Base-by-base conservation (phyloP, 345 rosid genomes). In the Syzygium aromaticum region DNA sequence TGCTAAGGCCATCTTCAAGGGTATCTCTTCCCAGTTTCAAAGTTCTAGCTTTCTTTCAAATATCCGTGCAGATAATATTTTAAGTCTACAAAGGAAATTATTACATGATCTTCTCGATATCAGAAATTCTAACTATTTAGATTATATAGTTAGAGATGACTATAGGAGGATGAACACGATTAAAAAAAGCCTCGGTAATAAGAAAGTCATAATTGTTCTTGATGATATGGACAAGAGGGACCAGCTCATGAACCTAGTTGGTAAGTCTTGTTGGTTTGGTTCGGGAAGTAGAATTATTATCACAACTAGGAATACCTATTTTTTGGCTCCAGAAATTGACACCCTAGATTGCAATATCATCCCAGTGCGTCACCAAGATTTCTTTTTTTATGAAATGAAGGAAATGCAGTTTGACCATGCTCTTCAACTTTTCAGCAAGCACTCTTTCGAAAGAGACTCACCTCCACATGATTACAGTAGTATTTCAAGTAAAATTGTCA, bases 141-240 rank as follows among this genome's bases (percentile, higher is more conserved):
- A 33, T 33, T 33, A 33, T 33, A 33, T 33, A 33, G 38, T 33
- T 33, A 33, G 38, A 3, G 38, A 33, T 33, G 38, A 33, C 38
- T 33, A 33, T 33, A 33, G 38, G 38, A 33, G 38, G 38, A 33
- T 33, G 38, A 33, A 33, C 38, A 0, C 14, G 40, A 63, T 63
- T 8, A 63, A 63, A 15, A 0, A 7, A 7, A 2, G 0, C 5
- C 4, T 63, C 5, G 0, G 1, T 63, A 1, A 63, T 63, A 63
- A 63, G 21, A 63, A 63, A 63, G 77, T 6, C 77, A 2, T 63
- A 2, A 0, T 63, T 1, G 40, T 63, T 28, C 77, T 63, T 63
- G 40, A 63, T 0, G 77, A 28, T 3, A 28, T 63, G 77, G 10
- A 7, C 77, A 28, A 63, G 21, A 63, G 10, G 1, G 21, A 14